phyloP scores from a whole-genome alignment of 805 yeast species.

The Barnettozyma sp. region DNA sequence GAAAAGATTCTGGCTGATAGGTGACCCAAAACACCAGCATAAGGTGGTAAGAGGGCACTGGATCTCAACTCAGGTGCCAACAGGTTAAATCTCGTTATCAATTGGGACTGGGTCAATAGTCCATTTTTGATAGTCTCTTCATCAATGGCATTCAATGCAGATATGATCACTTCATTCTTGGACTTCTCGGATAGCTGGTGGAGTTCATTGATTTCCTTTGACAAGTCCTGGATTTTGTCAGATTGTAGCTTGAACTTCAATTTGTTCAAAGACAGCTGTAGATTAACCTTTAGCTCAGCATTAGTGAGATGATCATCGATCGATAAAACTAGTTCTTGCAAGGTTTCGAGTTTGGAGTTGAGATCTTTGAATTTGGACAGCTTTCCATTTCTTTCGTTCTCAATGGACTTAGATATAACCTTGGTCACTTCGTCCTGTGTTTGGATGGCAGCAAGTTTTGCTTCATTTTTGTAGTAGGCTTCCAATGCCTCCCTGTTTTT shows the following conservation, averaged over 20 bases:
- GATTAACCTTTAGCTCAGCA: slow-evolving; percentile 33
- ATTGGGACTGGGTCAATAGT: slow-evolving; percentile 38
- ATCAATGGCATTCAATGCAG: slow-evolving; percentile 44
- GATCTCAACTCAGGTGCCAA: slow-evolving; percentile 82
- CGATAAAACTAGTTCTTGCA: slow-evolving; percentile 46
- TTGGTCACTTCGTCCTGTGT: slow-evolving; percentile 62
- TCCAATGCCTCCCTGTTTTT: slow-evolving; percentile 59
- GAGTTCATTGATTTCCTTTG: slow-evolving; percentile 17
- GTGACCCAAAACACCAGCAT: slow-evolving; percentile 94
- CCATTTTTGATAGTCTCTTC: slow-evolving; percentile 39
- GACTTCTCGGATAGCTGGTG: slow-evolving; percentile 33
- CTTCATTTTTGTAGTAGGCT: slow-evolving; percentile 67
- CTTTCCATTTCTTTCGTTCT: slow-evolving; percentile 71
- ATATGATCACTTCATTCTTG: slow-evolving; percentile 40
- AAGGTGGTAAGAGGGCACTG: slow-evolving; percentile 85
- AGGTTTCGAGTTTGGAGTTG: slow-evolving; percentile 42
- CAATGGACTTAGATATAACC: slow-evolving; percentile 52
- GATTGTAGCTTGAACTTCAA: slow-evolving; percentile 35
- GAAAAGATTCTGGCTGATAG: slow-evolving; percentile 74
- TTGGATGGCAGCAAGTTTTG: slow-evolving; percentile 57
- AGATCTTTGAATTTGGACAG: slow-evolving; percentile 62
- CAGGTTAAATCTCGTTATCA: slow-evolving; percentile 39
- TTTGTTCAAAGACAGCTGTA: slow-evolving; percentile 38
- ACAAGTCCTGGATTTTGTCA: slow-evolving; percentile 32
- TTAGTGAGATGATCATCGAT: slow-evolving; percentile 32